Conservation (phyloP, 140 eudicot species). For the Erigeron philadelphicus region DNA sequence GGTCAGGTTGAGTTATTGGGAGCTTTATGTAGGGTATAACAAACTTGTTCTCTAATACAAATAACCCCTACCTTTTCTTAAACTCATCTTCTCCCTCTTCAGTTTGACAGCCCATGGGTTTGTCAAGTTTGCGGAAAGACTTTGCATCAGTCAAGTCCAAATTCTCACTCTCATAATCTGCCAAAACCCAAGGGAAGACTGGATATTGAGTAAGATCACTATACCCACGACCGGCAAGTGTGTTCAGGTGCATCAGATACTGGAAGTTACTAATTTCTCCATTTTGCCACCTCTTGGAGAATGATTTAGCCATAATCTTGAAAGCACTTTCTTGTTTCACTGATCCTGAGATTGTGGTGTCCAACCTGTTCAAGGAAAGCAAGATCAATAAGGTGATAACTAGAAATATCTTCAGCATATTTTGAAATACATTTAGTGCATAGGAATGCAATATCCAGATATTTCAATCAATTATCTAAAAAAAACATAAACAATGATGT, state of each 20-base stretch:
- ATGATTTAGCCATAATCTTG: constrained; percentile 81
- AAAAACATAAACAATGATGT: background rate
- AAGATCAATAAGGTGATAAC: constrained; percentile 5
- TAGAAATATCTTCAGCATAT: background rate
- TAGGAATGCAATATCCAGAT: background rate
- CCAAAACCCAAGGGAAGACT: constrained; percentile 93
- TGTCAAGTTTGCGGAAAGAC: constrained; percentile 83
- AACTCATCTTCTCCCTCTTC: constrained; percentile 94
- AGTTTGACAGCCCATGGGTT: constrained; percentile 99
- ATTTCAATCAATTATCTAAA: background rate
- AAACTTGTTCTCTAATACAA: constrained; percentile 5
- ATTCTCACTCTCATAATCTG: constrained; percentile 87
- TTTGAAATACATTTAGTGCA: background rate
- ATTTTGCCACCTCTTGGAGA: constrained; percentile 96
- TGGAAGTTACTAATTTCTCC: constrained; percentile 99
- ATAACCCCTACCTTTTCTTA: constrained; percentile 67
- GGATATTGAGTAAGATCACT: constrained; percentile 99
- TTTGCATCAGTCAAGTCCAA: constrained; percentile 63
- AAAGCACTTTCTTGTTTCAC: constrained; percentile 77
- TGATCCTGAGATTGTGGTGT: constrained; percentile 87
- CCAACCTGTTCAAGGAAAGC: constrained; percentile 56
- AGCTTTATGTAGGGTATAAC: no score
- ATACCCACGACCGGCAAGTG: constrained; percentile 99
- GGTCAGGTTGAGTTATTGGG: no score
- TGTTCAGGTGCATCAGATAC: constrained; percentile 96